Conservation (phyloP, 2,329 filamentous ascomycete species). For the Fonsecaea pedrosoi region DNA sequence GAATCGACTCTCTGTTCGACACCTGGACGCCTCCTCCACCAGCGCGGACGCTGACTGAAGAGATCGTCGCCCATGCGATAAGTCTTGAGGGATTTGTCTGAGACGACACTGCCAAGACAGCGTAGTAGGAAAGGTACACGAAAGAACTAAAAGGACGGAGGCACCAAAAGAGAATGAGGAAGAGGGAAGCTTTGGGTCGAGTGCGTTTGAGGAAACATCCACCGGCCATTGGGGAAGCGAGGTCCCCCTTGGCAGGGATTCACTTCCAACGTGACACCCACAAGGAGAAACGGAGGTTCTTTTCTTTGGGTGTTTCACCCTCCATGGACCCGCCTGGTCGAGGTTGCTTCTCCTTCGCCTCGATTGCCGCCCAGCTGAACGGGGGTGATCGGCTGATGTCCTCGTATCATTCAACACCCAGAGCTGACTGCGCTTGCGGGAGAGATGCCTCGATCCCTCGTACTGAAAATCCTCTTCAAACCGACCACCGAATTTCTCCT, state of each 20-base stretch:
- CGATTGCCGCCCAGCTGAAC: not conserved
- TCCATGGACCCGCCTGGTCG: not conserved
- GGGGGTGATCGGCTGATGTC: not conserved
- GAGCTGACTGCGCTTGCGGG: not conserved
- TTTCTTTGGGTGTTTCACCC: slow-evolving; percentile 1
- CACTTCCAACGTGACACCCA: slow-evolving; percentile 3
- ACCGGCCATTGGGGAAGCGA: not conserved
- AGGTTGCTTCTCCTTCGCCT: not conserved
- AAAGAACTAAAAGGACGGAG: not conserved
- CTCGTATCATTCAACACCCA: not conserved
- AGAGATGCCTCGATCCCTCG: not conserved
- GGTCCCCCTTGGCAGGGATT: not conserved
- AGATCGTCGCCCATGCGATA: not conserved
- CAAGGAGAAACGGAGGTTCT: not conserved
- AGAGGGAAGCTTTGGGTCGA: not conserved
- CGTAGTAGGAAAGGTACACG: not conserved
- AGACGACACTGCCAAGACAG: not conserved
- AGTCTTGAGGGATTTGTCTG: not conserved
- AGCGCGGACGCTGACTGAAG: not conserved
- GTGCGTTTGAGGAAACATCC: not conserved
- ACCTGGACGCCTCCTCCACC: not conserved
- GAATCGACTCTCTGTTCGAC: not conserved
- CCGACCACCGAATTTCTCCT: not conserved
- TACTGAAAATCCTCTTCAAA: not conserved
- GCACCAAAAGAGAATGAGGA: not conserved